Evolutionary conservation across 768 basidiomycete genomes (phyloP).

Genomic region (Pulveroboletus sp.): DNA sequence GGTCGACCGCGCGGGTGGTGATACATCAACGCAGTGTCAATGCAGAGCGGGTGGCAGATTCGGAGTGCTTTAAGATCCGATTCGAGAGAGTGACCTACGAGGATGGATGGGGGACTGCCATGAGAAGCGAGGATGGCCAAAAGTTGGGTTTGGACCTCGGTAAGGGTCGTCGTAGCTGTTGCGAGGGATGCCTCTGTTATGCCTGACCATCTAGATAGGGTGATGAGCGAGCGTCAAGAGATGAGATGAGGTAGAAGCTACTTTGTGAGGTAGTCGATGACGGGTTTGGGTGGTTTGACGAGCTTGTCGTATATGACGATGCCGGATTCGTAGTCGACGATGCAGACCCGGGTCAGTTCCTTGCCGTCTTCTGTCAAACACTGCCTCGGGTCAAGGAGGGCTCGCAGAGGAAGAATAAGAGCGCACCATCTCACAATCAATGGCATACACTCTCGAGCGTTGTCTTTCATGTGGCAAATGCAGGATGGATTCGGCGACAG

Average conservation of each 20-base stretch:
- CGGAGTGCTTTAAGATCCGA: conserved; percentile 88
- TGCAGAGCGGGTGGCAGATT: conserved; percentile 78
- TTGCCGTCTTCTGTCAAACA: conserved; percentile 88
- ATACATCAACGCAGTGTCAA: conserved; percentile 87
- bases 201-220: conserved; percentile 72
- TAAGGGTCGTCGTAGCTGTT: conserved; percentile 69
- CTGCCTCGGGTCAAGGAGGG: conserved; percentile 35
- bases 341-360: conserved; percentile 78
- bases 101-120: conserved; percentile 57
- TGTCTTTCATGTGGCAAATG: conserved; percentile 28
- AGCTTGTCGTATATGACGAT: conserved; percentile 82
- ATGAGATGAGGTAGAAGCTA: conserved; percentile 28
- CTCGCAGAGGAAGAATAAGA: not conserved
- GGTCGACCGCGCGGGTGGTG: conserved; percentile 93
- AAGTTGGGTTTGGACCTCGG: conserved; percentile 71
- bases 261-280: conserved; percentile 91
- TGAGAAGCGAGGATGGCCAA: conserved; percentile 55
- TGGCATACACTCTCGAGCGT: conserved; percentile 62
- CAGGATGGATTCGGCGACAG: conserved; percentile 28
- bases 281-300: conserved; percentile 81
- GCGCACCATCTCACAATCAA: conserved; percentile 96
- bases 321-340: conserved; percentile 73
- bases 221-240: not conserved
- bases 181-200: conserved; percentile 74
- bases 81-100: conserved; percentile 94